Base-by-base conservation (phyloP, 2,329 filamentous ascomycete genomes). In the Paraconiothyrium brasiliense region DNA sequence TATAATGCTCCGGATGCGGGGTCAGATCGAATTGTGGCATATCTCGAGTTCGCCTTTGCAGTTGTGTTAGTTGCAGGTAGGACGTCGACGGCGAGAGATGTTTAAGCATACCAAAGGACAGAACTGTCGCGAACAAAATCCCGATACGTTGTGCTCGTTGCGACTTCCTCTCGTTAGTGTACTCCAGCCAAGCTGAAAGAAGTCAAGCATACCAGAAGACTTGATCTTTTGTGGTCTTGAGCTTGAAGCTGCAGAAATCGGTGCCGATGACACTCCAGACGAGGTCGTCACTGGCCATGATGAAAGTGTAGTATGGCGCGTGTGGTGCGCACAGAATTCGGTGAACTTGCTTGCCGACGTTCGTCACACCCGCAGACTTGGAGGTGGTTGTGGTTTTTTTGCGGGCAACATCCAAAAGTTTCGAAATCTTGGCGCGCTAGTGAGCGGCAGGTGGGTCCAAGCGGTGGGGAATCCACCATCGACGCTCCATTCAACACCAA, bases 231-330 rank as follows among this genome's bases (percentile, higher is more conserved):
- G 68, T 73, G 10, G 73, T 78, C 89, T 97, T 97, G 69, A 98
- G 85, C 78, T 97, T 97, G 85, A 94, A 98, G 55, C 91, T 90
- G 84, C 95, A 98, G 79, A 95, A 96, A 77, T 94, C 92, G 81
- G 95, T 92, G 81, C 97, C 96, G 70, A 97, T 97, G 60, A 97
- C 92, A 79, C 94, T 90, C 95, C 95, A 99, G 13, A 62, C 68
- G 39, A 63, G 54, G n/a, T 63, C 64, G 68, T 70, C 71, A 55
- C 69, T 72, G 61, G 72, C 71, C 72, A 74, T 75, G 30, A 51
- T 60, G 60, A n/a, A n/a, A 30, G 27, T 2, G 22, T 11, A 22
- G 20, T 47, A 57, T 54, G 30, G 39, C 44, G 22, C 16, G 49
- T 44, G 32, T 27, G 20, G 3, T 34, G 56, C 54, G 37, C 56